Base-by-base conservation (phyloP, 2,329 filamentous ascomycete species). In the Blastomyces emzantsi region DNA sequence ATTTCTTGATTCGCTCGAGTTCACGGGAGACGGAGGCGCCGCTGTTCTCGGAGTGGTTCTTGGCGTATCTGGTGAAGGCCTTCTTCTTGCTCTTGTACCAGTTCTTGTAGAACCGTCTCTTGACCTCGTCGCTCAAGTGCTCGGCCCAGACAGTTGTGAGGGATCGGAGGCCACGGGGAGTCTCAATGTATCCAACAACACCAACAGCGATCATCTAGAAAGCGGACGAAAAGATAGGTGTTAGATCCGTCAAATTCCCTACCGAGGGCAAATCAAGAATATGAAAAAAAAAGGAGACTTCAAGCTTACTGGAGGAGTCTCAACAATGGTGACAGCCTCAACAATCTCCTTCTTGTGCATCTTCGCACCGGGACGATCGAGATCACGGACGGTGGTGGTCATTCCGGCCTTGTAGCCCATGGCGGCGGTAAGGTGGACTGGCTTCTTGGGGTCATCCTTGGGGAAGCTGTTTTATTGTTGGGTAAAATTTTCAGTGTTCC, bases 51-150 rank as follows among this genome's bases (percentile, higher is more conserved):
- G 93, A 92, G 89, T 97, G 91, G 88, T 96, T 93, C 91, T 97
- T 99, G 85, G 94, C 91, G 84, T 99, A 99, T 87, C 96, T 97
- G 87, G 94, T 99, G 86, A 99, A 99, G 69, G 94, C 94, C 93
- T 99, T 99, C 91, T 97, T 97, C 92, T 99, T 99, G 87, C 88
- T 92, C 90, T 96, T 96, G 90, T 99, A 99, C 94, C 94, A 99
- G 90, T 99, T 99, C 92, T 97, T 97, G 90, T 99, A 99, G 91
- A 99, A 99, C 79, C 94, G 90, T 77, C 94, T 90, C 89, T 96
- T 96, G 82, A 99, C 79, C 85, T 97, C 94, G 82, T 99, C 94
- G 83, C 90, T 90, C 82, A 99, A 82, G 82, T 99, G 94, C 88
- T 97, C 94, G 78, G 94, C 94, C 94, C 94, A 99, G 80, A 99